Evolutionary conservation across 352 stramenopile species (phyloP).

Genomic region (Paralagenidium karlingii): DNA sequence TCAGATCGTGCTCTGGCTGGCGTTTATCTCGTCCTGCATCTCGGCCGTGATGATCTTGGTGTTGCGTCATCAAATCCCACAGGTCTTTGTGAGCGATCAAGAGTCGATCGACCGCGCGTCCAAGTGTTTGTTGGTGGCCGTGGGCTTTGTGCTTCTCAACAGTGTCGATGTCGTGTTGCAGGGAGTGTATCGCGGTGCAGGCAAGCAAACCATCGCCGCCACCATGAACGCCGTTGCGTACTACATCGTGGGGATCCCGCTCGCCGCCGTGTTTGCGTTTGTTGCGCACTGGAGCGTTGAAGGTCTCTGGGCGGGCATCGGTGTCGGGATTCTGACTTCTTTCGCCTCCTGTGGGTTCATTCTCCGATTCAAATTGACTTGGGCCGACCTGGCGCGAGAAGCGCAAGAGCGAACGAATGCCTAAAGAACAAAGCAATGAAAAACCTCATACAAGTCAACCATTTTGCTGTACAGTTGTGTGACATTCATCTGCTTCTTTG

Average conservation of each 20-base stretch:
- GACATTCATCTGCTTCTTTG: no score
- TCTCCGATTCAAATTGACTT: no score
- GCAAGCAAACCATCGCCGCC: conserved; percentile 48
- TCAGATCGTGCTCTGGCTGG: conserved; percentile 20
- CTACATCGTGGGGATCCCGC: conserved; percentile 58
- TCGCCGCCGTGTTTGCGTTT: conserved; percentile 47
- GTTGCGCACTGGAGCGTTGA: conserved; percentile 24
- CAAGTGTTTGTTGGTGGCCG: conserved; percentile 34
- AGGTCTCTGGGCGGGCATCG: conserved; percentile 73
- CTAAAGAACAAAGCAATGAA: no score
- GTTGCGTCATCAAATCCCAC: conserved; percentile 24
- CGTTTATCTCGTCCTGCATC: conserved; percentile 15
- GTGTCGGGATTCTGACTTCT: conserved; percentile 22
- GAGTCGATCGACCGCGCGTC: conserved; percentile 24
- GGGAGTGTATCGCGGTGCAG: conserved; percentile 57
- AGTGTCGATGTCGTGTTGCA: conserved; percentile 51
- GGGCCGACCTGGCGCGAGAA: no score
- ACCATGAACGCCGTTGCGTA: conserved; percentile 59
- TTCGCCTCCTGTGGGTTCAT: conserved; percentile 11
- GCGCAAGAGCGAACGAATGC: no score
- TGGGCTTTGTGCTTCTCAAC: conserved; percentile 57
- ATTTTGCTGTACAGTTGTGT: no score
- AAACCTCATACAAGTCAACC: no score
- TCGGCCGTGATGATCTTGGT: conserved; percentile 16
- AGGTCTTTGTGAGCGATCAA: conserved; percentile 22